These are phyloP conservation scores for Aphanomyces cochlioides DNA, from an alignment of 352 stramenopile species.

Conservation along the genomic window DNA sequence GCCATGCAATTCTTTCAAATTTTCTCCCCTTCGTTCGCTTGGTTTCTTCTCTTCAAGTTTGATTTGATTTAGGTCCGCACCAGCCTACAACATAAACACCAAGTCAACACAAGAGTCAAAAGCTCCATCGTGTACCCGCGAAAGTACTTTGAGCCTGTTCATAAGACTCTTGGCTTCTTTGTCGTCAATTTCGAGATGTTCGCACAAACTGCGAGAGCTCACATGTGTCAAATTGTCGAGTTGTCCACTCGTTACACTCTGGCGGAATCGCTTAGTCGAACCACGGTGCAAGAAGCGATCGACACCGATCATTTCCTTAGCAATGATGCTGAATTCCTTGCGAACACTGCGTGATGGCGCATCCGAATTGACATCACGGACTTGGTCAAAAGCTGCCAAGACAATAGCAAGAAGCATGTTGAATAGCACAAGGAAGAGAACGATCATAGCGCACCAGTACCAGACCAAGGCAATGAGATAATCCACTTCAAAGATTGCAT, in stretches of 20 bases:
- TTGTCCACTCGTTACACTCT: background rate
- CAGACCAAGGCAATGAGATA: slow-evolving; percentile 48
- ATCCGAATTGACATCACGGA: slow-evolving; percentile 38
- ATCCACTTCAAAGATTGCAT: slow-evolving; percentile 44
- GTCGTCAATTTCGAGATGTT: slow-evolving; percentile 11
- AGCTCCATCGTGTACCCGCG: background rate
- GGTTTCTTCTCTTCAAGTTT: background rate
- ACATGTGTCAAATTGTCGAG: background rate
- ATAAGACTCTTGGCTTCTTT: slow-evolving; percentile 7
- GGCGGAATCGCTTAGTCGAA: slow-evolving; percentile 13
- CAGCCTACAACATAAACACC: background rate
- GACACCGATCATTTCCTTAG: slow-evolving; percentile 6
- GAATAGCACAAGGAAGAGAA: slow-evolving; percentile 59
- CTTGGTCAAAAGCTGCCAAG: slow-evolving; percentile 50
- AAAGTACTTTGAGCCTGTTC: slow-evolving; percentile 12
- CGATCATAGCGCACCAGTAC: slow-evolving; percentile 65
- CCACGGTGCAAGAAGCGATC: slow-evolving; percentile 8
- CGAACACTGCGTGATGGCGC: background rate
- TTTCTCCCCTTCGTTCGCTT: background rate
- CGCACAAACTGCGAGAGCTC: background rate
- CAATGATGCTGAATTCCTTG: slow-evolving; percentile 7
- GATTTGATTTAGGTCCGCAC: background rate
- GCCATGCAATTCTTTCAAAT: background rate
- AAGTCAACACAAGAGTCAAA: background rate
- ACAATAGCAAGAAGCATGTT: slow-evolving; percentile 77